These are phyloP conservation scores for Tylopilus orsonianus DNA, from an alignment of 1,284 basidiomycete species.

Conservation along the genomic window DNA sequence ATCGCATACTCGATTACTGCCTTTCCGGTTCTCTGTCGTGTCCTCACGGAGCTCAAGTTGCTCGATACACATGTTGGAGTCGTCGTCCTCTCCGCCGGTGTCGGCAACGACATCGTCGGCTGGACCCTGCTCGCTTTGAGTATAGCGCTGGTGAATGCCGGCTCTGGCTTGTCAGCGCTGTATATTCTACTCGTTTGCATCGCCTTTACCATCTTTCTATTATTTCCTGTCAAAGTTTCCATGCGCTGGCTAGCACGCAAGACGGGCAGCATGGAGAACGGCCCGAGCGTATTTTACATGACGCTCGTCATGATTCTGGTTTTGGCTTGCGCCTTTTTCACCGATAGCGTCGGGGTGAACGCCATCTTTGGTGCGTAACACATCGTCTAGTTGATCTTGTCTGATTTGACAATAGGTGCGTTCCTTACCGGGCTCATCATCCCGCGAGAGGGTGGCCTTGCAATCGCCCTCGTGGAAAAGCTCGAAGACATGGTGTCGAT, in stretches of 20 bases:
- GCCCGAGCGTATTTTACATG: slow-evolving; percentile 80
- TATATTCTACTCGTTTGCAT: slow-evolving; percentile 82
- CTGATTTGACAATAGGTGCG: slow-evolving; percentile 58
- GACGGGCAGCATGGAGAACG: slow-evolving; percentile 79
- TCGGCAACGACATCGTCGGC: slow-evolving; percentile 86
- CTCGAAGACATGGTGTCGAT: slow-evolving; percentile 82
- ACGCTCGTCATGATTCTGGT: slow-evolving; percentile 75
- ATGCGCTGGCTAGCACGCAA: slow-evolving; percentile 73
- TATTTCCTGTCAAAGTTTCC: slow-evolving; percentile 67
- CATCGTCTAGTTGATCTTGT: no score
- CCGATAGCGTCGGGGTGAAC: slow-evolving; percentile 92
- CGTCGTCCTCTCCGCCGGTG: slow-evolving; percentile 90
- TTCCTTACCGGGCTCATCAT: slow-evolving; percentile 92
- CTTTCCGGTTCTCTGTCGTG: slow-evolving; percentile 91
- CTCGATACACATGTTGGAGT: slow-evolving; percentile 93
- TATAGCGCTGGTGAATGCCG: slow-evolving; percentile 87
- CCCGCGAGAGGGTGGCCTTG: slow-evolving; percentile 85
- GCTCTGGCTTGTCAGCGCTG: slow-evolving; percentile 71
- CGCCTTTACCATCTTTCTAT: slow-evolving; percentile 79
- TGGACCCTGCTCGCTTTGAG: slow-evolving; percentile 81
- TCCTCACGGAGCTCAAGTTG: slow-evolving; percentile 78
- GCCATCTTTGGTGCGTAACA: slow-evolving; percentile 81
- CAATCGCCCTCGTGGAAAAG: slow-evolving; percentile 76
- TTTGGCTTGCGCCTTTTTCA: slow-evolving; percentile 88
- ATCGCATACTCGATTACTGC: slow-evolving; percentile 93